A percentile compares a stretch with the other conserved stretches of the same genome.
Evolutionary conservation across 441 rosid species (phyloP).

Genomic region (Jatropha multifida): DNA sequence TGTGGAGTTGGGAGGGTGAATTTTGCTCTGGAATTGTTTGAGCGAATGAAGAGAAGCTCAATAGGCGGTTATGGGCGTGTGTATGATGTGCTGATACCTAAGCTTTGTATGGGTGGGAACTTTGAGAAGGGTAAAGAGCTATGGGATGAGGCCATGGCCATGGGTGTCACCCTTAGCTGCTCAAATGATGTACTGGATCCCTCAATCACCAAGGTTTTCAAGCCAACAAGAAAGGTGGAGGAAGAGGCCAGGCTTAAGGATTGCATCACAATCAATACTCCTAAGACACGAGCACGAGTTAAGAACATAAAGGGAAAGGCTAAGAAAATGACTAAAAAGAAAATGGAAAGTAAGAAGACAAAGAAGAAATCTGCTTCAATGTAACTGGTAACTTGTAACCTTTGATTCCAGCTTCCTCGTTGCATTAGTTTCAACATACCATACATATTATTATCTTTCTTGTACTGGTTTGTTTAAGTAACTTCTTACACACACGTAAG

Average conservation of each 20-base stretch:
- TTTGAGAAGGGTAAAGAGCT: constrained; percentile 68
- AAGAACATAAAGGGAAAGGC: background rate
- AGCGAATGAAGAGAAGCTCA: constrained; percentile 57
- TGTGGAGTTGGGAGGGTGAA: constrained; percentile 73
- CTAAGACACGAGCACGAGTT: constrained; percentile 17
- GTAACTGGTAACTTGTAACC: constrained; percentile 6
- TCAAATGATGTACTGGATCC: constrained; percentile 54
- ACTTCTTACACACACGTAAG: background rate
- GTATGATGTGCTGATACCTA: constrained; percentile 70
- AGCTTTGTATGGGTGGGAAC: constrained; percentile 73
- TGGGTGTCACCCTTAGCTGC: constrained; percentile 44
- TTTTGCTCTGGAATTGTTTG: constrained; percentile 68
- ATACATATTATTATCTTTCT: background rate
- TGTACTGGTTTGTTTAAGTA: background rate
- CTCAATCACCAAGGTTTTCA: constrained; percentile 55
- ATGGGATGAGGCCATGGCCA: constrained; percentile 65
- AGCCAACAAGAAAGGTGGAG: constrained; percentile 48
- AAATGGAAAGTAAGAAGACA: constrained; percentile 1
- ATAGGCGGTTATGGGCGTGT: constrained; percentile 64
- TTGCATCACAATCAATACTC: constrained; percentile 27
- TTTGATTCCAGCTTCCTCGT: constrained; percentile 1
- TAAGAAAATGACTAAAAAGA: background rate
- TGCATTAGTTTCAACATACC: background rate
- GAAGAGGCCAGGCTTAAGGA: constrained; percentile 36
- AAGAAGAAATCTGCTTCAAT: constrained; percentile 10